Evolutionary conservation across 805 yeast genomes (phyloP), one percentile per base, ranked within the genome.

Genomic region (Candida sonorensis): DNA sequence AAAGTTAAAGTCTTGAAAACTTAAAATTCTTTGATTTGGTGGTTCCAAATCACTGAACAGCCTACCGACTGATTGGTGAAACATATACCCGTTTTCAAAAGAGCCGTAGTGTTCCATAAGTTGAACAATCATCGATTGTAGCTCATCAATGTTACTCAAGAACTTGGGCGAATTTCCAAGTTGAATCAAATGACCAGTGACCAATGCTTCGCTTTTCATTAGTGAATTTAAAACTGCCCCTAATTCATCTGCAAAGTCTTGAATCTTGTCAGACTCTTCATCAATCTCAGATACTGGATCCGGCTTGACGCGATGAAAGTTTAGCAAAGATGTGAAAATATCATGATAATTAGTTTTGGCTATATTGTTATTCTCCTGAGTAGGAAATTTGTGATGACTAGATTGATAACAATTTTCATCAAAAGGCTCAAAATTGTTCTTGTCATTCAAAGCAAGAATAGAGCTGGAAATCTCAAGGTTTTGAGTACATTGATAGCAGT

Each of bases 61-160:
- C 4, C 31, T 27, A 11, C 27, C 23, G 10, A 41, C 36, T 10
- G 37, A 28, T 12, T 31, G 33, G 7, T 21, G 10, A 17, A 51
- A 46, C 4, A 33, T 18, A 15, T 48, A 30, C 1, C 44, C 49
- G 14, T 44, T 37, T 4, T 32, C 30, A 5, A 32, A 25, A 2
- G 23, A 8, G 19, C 38, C 26, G 33, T 46, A 57, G 28, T 49
- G 50, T n/a, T 30, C 29, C 13, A 43, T 43, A 27, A 59, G 31
- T 31, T 61, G 66, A 10, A 40, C 39, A 15, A 62, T 22, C 66
- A 62, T 60, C 11, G 53, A 46, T 31, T 59, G 62, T 16, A 61
- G 33, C 31, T 61, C 66, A 2, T 31, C 37, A 7, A 52, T 28
- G 17, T 54, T 52, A 4, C 32, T 24, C 3, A 56, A 27, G 11